These are phyloP conservation scores for Brasilioporus rufonigricans DNA, from an alignment of 768 basidiomycete genomes.

Conservation along the genomic window DNA sequence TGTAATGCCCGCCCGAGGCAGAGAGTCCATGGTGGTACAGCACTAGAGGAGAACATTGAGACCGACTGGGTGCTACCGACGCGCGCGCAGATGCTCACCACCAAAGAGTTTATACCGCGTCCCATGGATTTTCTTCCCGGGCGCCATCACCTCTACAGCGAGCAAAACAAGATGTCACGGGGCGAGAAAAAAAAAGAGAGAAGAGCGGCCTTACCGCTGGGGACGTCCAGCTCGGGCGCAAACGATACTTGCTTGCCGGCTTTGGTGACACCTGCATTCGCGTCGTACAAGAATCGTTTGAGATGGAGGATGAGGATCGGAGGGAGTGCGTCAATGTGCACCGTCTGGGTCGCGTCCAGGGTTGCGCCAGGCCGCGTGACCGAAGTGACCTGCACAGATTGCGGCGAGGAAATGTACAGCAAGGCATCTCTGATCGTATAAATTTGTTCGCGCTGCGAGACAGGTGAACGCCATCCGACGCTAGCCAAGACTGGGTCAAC, in stretches of 20 bases:
- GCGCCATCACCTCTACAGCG: slow-evolving; percentile 58
- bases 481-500: background rate
- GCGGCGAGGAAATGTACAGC: slow-evolving; percentile 70
- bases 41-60: slow-evolving; percentile 41
- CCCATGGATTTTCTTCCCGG: slow-evolving; percentile 44
- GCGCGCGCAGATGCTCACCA: slow-evolving; percentile 43
- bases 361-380: slow-evolving; percentile 53
- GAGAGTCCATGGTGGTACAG: slow-evolving; percentile 92
- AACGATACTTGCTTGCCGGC: slow-evolving; percentile 79
- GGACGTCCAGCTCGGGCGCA: slow-evolving; percentile 74
- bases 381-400: slow-evolving; percentile 70
- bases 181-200: background rate
- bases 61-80: no score
- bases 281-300: slow-evolving; percentile 89
- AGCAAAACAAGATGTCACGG: fast-evolving
- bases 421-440: slow-evolving; percentile 83
- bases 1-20: slow-evolving; percentile 94
- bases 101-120: slow-evolving; percentile 81
- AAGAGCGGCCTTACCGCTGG: slow-evolving; percentile 43
- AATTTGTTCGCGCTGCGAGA: slow-evolving; percentile 62
- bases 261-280: slow-evolving; percentile 74
- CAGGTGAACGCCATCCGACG: background rate
- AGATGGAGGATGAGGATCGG: slow-evolving; percentile 84
- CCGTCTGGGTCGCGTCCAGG: slow-evolving; percentile 70
- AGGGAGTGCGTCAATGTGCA: slow-evolving; percentile 80